phyloP scores from a whole-genome alignment of 768 basidiomycete species.

The Sarcomyxa edulis region DNA sequence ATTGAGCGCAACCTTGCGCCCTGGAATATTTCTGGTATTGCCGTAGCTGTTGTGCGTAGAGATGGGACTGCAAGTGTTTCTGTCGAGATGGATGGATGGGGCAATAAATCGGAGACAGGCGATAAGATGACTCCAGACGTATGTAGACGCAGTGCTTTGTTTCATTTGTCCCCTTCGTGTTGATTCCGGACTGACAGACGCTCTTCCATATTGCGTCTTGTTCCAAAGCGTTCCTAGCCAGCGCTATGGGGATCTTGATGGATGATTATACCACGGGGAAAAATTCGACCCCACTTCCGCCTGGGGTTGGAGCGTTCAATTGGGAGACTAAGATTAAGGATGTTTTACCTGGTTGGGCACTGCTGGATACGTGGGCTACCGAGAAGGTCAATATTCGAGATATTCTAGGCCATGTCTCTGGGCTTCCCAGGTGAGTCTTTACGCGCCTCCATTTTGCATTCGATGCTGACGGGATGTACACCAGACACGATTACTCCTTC shows the following conservation, averaged over 20 bases:
- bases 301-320: constrained; percentile 18
- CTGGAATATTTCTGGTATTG: constrained; percentile 25
- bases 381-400: constrained; percentile 28
- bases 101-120: constrained; percentile 27
- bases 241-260: constrained; percentile 34
- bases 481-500: constrained; percentile 26
- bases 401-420: constrained; percentile 30
- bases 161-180: not conserved
- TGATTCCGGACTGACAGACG: constrained; percentile 20
- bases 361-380: constrained; percentile 35
- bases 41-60: constrained; percentile 18
- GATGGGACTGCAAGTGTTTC: constrained; percentile 17
- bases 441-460: not conserved
- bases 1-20: too few relatives aligned
- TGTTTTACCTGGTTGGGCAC: constrained; percentile 33
- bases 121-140: constrained; percentile 27
- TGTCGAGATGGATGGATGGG: constrained; percentile 29
- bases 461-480: not conserved
- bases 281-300: constrained; percentile 28
- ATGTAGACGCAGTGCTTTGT: constrained; percentile 12
- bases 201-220: constrained; percentile 30
- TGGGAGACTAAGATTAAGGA: constrained; percentile 32
- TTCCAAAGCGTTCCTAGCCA: constrained; percentile 34
- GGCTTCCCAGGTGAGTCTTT: constrained; percentile 22
- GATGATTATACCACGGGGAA: constrained; percentile 30